Evolutionary conservation across 768 basidiomycete species (phyloP), one percentile per base, ranked within the genome.

Genomic region (Suillus fuscotomentosus): DNA sequence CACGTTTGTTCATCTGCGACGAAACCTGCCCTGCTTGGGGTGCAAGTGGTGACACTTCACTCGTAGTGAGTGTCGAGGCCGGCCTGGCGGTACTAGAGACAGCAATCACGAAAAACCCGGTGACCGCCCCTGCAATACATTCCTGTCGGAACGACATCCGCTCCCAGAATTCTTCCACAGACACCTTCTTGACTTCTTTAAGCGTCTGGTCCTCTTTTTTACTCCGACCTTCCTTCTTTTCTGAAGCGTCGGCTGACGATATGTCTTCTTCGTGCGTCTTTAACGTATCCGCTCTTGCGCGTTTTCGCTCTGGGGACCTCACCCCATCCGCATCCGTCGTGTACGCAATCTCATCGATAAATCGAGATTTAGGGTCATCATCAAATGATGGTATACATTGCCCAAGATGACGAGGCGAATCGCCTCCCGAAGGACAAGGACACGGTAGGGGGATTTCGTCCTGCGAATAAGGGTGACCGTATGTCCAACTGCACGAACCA

Each of bases 111-210:
- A 98, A 98, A 79, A 99, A 99, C 0, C 92, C 97, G 3, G 95
- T 98, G 17, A 97, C 86, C 2, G 92, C 91, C 2, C 96, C 95
- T 42, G 89, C 84, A 53, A 91, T 84, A 72, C 97, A 98, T 76
- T 99, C 97, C 73, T 98, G 97, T 34, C 97, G 84, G 76, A 92
- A 97, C 47, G 90, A 94, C 91, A 99, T 95, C 17, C 95, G 85
- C 76, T 97, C 95, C 96, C 97, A 99, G 76, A 96, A 99, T 72
- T 97, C 96, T 47, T 90, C 90, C 45, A 84, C 70, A 0, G 79
- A 77, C 57, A 93, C 89, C 66, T 79, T 84, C 17, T 73, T 79
- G 60, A 93, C 79, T 70, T 88, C 86, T 55, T 85, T 87, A 60
- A 79, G 71, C 38, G 81, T 74, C 45, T 73, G 76, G 51, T 81